A percentile compares a stretch with the other conserved stretches of the same genome.
Evolutionary conservation across 305 asterid species (phyloP).

Genomic region (Fraxinus baroniana): DNA sequence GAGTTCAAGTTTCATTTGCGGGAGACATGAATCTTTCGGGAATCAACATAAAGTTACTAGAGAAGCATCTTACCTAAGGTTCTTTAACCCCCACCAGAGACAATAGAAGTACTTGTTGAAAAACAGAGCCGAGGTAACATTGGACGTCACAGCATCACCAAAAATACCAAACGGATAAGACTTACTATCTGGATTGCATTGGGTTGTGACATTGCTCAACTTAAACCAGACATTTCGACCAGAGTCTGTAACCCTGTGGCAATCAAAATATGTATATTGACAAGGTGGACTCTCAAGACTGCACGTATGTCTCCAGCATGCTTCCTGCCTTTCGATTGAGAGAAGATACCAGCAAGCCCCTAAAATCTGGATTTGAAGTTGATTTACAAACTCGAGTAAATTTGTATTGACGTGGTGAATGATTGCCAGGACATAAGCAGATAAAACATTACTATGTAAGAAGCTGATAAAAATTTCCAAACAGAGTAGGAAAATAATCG

Average conservation of each 20-base stretch:
- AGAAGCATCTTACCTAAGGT: conserved; percentile 57
- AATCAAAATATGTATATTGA: conserved; percentile 58
- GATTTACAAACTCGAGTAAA: background rate
- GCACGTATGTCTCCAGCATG: conserved; percentile 81
- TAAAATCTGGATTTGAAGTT: conserved; percentile 44
- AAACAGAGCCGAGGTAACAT: conserved; percentile 62
- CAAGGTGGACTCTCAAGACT: conserved; percentile 47
- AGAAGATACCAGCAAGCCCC: conserved; percentile 96
- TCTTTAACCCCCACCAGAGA: conserved; percentile 96
- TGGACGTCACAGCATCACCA: conserved; percentile 63
- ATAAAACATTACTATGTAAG: background rate
- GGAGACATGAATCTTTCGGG: background rate
- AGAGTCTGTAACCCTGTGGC: conserved; percentile 41
- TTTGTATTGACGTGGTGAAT: background rate
- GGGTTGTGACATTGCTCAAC: conserved; percentile 56
- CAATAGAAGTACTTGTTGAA: conserved; percentile 90
- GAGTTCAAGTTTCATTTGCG: background rate
- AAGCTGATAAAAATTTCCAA: background rate
- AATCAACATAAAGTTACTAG: background rate
- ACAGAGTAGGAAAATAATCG: background rate
- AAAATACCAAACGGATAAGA: conserved; percentile 84
- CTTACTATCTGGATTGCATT: conserved; percentile 50
- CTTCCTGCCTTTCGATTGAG: conserved; percentile 85
- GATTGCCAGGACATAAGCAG: background rate
- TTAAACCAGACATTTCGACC: conserved; percentile 59